Base-by-base conservation (phyloP, 345 rosid genomes). In the Rhodamnia rubescens region DNA sequence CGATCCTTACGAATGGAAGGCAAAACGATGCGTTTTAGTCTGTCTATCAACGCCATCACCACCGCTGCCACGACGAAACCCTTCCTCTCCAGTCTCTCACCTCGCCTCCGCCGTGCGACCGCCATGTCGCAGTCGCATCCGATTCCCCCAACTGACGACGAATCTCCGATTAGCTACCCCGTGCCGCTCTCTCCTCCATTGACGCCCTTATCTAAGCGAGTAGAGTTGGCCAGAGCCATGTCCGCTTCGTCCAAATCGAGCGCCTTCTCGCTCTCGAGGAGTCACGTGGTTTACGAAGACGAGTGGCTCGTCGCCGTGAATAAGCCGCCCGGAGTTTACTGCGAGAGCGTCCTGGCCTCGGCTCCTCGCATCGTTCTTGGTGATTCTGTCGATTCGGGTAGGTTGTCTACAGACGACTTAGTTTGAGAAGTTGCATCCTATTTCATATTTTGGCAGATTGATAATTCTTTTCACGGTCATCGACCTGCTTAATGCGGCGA, bases 271-370 rank as follows among this genome's bases (percentile, higher is more conserved):
- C 90, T 97, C 24, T 91, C 92, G 36, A 84, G 88, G 85, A 84
- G 86, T 54, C 86, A 91, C 87, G 75, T 96, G 8, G 78, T 95
- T 32, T 95, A 90, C 89, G 98, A 97, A 91, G 98, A 97, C 86
- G 93, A 96, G 82, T 94, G 95, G 94, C 91, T 97, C 53, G 69
- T 97, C 86, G 98, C 93, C 20, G 94, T 95, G 10, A 92, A 95
- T 83, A 95, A 97, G 87, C 99, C 98, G 27, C 89, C 85, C 83
- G 98, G 98, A 9, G 74, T 96, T 81, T 95, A 96, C 90, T 96
- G 98, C 81, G 99, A 96, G 88, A 53, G 89, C 85, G 88, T 94
- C 84, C 88, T 96, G 81, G 93, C 90, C 50, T 91, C 96, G 42
- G 91, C 87, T 84, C 93, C 94, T 64, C 59, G 50, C 85, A 26